These are phyloP conservation scores for Wickerhamiella shivajii DNA, from an alignment of 805 yeast species.

Conservation along the genomic window DNA sequence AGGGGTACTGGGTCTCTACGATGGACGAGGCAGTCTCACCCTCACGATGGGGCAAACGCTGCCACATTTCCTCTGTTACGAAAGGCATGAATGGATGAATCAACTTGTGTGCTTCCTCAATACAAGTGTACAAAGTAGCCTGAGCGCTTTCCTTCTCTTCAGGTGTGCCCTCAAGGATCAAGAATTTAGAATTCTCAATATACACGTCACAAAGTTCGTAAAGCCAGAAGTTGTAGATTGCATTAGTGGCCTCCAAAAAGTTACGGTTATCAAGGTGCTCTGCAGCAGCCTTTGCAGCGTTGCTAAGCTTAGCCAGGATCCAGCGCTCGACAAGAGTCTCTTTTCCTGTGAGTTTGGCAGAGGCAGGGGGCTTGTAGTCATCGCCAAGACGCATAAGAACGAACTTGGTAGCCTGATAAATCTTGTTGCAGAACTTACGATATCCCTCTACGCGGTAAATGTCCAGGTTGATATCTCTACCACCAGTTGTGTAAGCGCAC, in stretches of 20 bases:
- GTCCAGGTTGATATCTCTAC: conserved; percentile 93
- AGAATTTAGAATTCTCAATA: conserved; percentile 90
- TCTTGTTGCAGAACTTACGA: conserved; percentile 98
- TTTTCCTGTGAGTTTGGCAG: conserved; percentile 43
- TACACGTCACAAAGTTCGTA: conserved; percentile 92
- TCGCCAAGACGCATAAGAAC: conserved; percentile 86
- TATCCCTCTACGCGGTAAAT: conserved; percentile 95
- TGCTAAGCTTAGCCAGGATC: conserved; percentile 78
- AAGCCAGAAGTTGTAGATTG: conserved; percentile 87
- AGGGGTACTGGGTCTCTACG: conserved; percentile 70
- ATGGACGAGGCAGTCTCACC: conserved; percentile 58
- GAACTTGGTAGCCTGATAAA: conserved; percentile 96
- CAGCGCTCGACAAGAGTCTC: conserved; percentile 91
- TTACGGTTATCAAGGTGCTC: conserved; percentile 68
- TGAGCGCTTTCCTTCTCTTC: conserved; percentile 79
- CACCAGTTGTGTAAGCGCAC: conserved; percentile 98
- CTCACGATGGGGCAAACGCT: conserved; percentile 81
- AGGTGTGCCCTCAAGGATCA: conserved; percentile 81
- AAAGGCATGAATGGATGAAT: conserved; percentile 99
- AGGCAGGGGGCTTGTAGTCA: conserved; percentile 67
- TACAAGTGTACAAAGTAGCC: conserved; percentile 83
- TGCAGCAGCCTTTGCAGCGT: conserved; percentile 49
- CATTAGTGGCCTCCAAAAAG: conserved; percentile 74
- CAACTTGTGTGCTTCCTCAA: conserved; percentile 79
- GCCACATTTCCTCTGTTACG: conserved; percentile 97